These are phyloP conservation scores for Plasmodium coatneyi DNA, from an alignment of 169 alveolate genomes.

Conservation along the genomic window DNA sequence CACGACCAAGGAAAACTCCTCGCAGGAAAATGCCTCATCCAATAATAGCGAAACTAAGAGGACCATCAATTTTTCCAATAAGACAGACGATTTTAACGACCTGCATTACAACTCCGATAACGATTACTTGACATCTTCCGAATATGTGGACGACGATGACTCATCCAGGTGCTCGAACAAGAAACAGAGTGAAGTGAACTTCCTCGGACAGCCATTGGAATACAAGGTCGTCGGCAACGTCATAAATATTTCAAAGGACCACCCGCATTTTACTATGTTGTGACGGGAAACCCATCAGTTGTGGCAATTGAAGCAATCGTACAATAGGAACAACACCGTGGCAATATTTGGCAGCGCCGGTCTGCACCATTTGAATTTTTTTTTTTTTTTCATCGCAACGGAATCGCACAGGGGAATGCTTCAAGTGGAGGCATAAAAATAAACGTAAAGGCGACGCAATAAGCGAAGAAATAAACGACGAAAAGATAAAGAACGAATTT, in stretches of 20 bases:
- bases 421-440: not conserved
- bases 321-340: no score
- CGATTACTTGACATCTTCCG: constrained; percentile 51
- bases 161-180: constrained; percentile 18
- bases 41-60: constrained; percentile 64
- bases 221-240: constrained; percentile 45
- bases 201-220: constrained; percentile 44
- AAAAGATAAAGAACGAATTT: not conserved
- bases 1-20: constrained; percentile 53
- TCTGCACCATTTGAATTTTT: not conserved
- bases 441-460: not conserved
- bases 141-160: constrained; percentile 51
- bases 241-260: constrained; percentile 39
- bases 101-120: constrained; percentile 34
- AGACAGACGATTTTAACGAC: constrained; percentile 64
- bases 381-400: not conserved
- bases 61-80: constrained; percentile 36
- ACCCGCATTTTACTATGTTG: constrained; percentile 49
- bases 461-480: not conserved
- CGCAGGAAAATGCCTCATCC: constrained; percentile 63
- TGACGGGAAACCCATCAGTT: not conserved
- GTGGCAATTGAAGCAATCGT: not conserved
- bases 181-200: constrained; percentile 52
- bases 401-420: not conserved
- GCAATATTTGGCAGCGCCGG: not conserved